phyloP scores from a whole-genome alignment of 2,329 filamentous ascomycete species.

The Aspergillus pseudotamarii region DNA sequence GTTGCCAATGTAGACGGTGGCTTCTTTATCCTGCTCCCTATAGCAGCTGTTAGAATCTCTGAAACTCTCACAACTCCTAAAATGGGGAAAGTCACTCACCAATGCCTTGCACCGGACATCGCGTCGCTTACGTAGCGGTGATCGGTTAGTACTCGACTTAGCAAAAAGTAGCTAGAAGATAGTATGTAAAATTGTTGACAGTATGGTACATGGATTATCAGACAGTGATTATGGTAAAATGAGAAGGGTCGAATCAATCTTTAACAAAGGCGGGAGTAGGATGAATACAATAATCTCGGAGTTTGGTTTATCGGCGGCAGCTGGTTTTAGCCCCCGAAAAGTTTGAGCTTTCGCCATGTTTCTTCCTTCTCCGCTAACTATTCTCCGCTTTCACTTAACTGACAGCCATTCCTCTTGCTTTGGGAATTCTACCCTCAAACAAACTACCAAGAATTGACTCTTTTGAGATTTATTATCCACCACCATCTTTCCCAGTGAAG shows the following conservation, averaged over 20 bases:
- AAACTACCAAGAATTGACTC: background rate
- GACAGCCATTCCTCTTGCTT: background rate
- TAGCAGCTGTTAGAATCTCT: slow-evolving; percentile 19
- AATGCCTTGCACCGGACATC: slow-evolving; percentile 76
- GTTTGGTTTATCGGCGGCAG: slow-evolving; percentile 16
- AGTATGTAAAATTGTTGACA: background rate
- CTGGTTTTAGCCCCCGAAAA: slow-evolving; percentile 33
- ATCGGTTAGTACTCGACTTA: background rate
- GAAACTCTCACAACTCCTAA: background rate
- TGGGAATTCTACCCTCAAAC: background rate
- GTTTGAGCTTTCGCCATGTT: slow-evolving; percentile 27
- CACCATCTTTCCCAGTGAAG: background rate
- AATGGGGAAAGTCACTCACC: slow-evolving; percentile 51
- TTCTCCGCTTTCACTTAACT: slow-evolving; percentile 15
- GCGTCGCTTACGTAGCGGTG: slow-evolving; percentile 18
- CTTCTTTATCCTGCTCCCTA: slow-evolving; percentile 97
- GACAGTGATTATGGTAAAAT: background rate
- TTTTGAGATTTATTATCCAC: background rate
- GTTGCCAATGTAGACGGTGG: slow-evolving; percentile 96
- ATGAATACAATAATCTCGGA: background rate
- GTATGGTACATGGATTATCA: background rate
- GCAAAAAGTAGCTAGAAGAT: background rate
- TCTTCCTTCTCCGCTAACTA: slow-evolving; percentile 20
- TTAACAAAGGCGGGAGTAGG: background rate
- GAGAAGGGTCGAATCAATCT: background rate